Evolutionary conservation across 805 yeast genomes (phyloP), one percentile per base, ranked within the genome.

Genomic region (Grigorovia humatica): DNA sequence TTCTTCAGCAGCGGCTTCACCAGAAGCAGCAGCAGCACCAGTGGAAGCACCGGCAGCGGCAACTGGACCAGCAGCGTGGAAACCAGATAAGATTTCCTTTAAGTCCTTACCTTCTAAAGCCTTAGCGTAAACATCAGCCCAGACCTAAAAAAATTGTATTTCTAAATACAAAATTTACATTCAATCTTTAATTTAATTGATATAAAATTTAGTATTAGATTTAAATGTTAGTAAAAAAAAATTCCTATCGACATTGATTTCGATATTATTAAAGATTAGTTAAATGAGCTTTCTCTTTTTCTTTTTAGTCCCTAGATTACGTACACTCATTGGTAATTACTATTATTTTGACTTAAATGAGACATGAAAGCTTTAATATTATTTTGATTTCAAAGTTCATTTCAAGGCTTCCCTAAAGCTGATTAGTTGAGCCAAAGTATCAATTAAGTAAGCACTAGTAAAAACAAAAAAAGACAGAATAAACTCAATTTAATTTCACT

Each of bases 91-190:
- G 72, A 83, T 76, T 64, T 81, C 80, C 74, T 81, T 78, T 69
- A 85, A 76, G 76, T 85, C 80, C 75, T 82, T 83, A 72, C 89
- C 89, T 72, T 82, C 88, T 65, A 85, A 76, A 70, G 91, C 93
- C 75, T 82, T 81, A 65, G 93, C 85, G 75, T 74, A 85, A 61
- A 83, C 81, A 64, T 81, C 83, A 69, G 88, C 85, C 91, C 91
- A 85, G 74, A 82, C 77, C 75, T 61, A 54, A 47, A 48, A 30
- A 15, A 32, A 45, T 32, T 32, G 11, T 23, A 23, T 13, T 1
- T 35, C 11, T 40, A 35, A 23, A 40, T 20, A 44, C 13, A 9
- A 15, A 29, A 44, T 19, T 44, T 20, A 19, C 13, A 15, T 20
- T 20, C 15, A 44, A 44, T 23, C 19, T 17, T 19, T 43, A 43